Evolutionary conservation across 257 asterid species (phyloP).

Genomic region (Paulownia fortunei): DNA sequence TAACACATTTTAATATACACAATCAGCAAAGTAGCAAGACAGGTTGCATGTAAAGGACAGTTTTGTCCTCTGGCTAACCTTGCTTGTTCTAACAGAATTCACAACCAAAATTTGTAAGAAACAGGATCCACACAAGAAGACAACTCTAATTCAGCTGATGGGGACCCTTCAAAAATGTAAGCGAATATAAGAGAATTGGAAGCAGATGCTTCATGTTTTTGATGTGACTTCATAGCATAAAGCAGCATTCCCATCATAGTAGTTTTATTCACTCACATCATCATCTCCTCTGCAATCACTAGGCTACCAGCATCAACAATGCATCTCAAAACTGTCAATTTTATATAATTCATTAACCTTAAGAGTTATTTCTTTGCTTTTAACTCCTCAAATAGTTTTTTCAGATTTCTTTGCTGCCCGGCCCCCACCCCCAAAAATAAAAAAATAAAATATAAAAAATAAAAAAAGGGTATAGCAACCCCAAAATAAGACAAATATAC

Average conservation of each 20-base stretch:
- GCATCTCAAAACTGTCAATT: not conserved
- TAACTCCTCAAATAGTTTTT: not conserved
- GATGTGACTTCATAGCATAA: not conserved
- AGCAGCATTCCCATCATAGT: not conserved
- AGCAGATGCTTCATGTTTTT: not conserved
- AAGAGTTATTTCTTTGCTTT: not conserved
- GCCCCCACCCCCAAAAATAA: not conserved
- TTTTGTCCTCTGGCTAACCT: not conserved
- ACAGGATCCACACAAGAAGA: not conserved
- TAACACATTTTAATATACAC: not conserved
- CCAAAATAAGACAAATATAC: not conserved
- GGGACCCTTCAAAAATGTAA: not conserved
- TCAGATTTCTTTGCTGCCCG: not conserved
- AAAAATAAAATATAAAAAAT: no score
- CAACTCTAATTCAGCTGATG: not conserved
- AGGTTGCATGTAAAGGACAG: constrained; percentile 3
- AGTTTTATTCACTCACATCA: not conserved
- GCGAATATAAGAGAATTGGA: not conserved
- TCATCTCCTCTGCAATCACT: not conserved
- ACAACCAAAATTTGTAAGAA: not conserved
- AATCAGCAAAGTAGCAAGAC: not conserved
- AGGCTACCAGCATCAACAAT: not conserved
- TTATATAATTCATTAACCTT: not conserved
- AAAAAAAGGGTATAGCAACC: not conserved
- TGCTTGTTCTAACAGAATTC: not conserved